A percentile compares a stretch with the other conserved stretches of the same genome.
Evolutionary conservation across 2,329 filamentous ascomycete species (phyloP).

Genomic region (Trichoderma simmonsii): DNA sequence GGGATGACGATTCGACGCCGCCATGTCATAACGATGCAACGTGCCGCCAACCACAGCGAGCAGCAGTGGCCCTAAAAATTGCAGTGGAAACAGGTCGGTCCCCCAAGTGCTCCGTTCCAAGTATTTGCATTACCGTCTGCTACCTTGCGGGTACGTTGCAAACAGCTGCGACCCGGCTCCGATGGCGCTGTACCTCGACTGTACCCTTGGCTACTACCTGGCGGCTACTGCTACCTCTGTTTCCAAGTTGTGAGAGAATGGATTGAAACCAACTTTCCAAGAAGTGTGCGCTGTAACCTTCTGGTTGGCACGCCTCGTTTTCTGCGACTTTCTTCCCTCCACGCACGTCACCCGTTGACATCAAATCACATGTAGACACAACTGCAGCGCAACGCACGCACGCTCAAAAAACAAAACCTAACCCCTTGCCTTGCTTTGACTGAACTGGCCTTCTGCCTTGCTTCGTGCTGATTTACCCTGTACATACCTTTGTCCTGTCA

Average conservation of each 20-base stretch:
- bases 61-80: neutral
- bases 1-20: conserved; percentile 12
- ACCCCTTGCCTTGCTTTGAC: neutral
- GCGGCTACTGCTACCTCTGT: neutral
- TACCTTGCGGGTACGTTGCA: neutral
- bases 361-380: neutral
- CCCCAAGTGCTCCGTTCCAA: neutral
- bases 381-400: neutral
- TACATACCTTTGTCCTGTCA: neutral
- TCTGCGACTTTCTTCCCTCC: neutral
- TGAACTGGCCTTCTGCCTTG: too few species aligned
- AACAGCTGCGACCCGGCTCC: neutral
- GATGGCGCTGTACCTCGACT: neutral
- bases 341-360: neutral
- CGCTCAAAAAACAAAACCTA: neutral
- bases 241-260: too few species aligned
- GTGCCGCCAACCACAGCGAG: neutral
- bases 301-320: neutral
- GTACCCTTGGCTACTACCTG: neutral
- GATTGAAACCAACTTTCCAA: neutral
- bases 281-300: neutral
- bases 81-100: neutral
- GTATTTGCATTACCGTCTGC: neutral
- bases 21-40: conserved; percentile 9
- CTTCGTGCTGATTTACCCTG: neutral